Conservation (phyloP, 1,284 basidiomycete species). For the Boletus smithii region DNA sequence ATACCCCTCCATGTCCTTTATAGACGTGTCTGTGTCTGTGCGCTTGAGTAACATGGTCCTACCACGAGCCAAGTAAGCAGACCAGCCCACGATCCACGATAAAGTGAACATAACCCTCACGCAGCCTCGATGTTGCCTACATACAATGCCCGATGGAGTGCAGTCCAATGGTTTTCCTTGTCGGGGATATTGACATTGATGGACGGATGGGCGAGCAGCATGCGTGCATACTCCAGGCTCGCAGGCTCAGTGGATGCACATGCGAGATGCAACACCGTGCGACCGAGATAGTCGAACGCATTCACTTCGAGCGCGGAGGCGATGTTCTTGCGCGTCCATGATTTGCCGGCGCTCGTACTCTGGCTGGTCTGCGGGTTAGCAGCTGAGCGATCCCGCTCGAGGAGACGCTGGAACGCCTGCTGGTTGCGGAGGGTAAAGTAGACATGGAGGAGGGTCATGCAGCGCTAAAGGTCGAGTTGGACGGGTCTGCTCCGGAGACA, state of each 20-base stretch:
- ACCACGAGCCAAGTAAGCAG: conserved; percentile 6
- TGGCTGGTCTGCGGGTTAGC: conserved; percentile 29
- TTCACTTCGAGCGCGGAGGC: conserved; percentile 61
- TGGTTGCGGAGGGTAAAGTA: conserved; percentile 74
- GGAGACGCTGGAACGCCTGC: conserved; percentile 78
- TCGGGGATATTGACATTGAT: conserved; percentile 85
- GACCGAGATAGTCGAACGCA: conserved; percentile 65
- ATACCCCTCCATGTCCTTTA: conserved; percentile 90
- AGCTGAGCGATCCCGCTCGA: conserved; percentile 44
- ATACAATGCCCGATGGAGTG: conserved; percentile 90
- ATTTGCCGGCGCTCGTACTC: conserved; percentile 58
- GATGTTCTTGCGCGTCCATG: conserved; percentile 57
- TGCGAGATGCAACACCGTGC: conserved; percentile 84
- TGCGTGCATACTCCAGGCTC: conserved; percentile 75
- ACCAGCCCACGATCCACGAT: not conserved
- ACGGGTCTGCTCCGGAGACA: conserved; percentile 26
- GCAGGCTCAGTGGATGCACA: conserved; percentile 58
- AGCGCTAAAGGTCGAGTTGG: conserved; percentile 29
- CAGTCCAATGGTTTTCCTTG: conserved; percentile 85
- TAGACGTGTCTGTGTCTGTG: conserved; percentile 66
- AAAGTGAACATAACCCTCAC: conserved; percentile 36
- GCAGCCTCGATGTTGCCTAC: conserved; percentile 80
- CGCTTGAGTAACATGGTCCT: conserved; percentile 75
- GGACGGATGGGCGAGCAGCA: conserved; percentile 75
- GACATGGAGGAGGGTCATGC: conserved; percentile 81